A percentile compares a stretch with the other conserved stretches of the same genome.
Conservation (phyloP, 805 yeast species). For the Candida nonsorbophila region DNA sequence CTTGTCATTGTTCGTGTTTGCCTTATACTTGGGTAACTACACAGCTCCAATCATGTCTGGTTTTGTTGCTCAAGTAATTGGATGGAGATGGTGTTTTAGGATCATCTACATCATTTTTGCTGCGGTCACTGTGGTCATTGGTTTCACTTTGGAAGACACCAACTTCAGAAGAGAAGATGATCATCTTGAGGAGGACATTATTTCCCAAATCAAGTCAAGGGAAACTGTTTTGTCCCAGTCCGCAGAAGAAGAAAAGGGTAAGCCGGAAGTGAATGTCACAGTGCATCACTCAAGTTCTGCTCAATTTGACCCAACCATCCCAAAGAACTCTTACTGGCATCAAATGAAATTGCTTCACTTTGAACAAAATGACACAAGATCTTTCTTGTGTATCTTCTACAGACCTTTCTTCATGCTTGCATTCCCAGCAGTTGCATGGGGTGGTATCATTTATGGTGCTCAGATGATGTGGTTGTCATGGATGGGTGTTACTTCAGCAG, state of each 20-base stretch:
- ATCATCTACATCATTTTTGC: slow-evolving; percentile 25
- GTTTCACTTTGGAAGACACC: slow-evolving; percentile 39
- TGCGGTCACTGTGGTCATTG: slow-evolving; percentile 23
- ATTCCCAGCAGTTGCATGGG: slow-evolving; percentile 43
- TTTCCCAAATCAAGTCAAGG: slow-evolving; percentile 20
- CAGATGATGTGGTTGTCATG: slow-evolving; percentile 49
- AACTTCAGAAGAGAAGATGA: slow-evolving; percentile 25
- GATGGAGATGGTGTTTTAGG: slow-evolving; percentile 39
- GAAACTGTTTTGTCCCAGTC: slow-evolving; percentile 1
- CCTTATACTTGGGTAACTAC: slow-evolving; percentile 39
- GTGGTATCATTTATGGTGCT: slow-evolving; percentile 42
- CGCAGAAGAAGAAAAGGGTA: slow-evolving; percentile 5
- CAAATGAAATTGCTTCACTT: slow-evolving; percentile 29
- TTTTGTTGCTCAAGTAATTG: slow-evolving; percentile 29
- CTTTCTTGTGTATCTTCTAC: slow-evolving; percentile 30
- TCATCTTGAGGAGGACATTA: slow-evolving; percentile 12
- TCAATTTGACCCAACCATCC: slow-evolving; percentile 11
- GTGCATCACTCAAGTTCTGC: too few relatives aligned
- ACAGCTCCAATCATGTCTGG: slow-evolving; percentile 43
- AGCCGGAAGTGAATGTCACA: slow-evolving; percentile 14
- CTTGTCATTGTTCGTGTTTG: slow-evolving; percentile 27
- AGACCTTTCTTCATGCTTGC: slow-evolving; percentile 30
- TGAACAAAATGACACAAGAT: slow-evolving; percentile 33
- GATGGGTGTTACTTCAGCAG: slow-evolving; percentile 38
- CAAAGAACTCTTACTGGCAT: slow-evolving; percentile 29